Conservation (phyloP, 768 basidiomycete genomes). For the Boletus sp. region DNA sequence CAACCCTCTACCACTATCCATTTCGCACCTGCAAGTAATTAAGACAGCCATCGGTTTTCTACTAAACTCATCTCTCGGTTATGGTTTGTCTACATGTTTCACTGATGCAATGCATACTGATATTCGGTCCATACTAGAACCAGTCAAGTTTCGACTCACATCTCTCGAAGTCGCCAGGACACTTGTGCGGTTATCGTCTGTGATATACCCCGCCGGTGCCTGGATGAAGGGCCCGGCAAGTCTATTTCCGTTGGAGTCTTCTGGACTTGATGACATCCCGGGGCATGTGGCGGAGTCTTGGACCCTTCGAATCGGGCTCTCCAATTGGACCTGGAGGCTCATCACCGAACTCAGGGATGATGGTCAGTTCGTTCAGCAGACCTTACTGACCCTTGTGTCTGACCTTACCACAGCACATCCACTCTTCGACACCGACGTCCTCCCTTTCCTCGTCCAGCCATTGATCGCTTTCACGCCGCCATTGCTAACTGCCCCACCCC, state of each 20-base stretch:
- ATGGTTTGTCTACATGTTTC: constrained; percentile 48
- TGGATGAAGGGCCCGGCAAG: constrained; percentile 47
- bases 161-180: constrained; percentile 68
- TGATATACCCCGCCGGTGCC: constrained; percentile 70
- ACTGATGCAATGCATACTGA: constrained; percentile 1
- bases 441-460: constrained; percentile 61
- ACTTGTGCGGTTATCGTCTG: constrained; percentile 62
- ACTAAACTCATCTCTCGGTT: constrained; percentile 74
- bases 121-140: constrained; percentile 44
- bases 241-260: constrained; percentile 23
- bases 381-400: not conserved
- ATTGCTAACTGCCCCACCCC: constrained; percentile 36
- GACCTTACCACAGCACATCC: constrained; percentile 42
- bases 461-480: constrained; percentile 64
- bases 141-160: constrained; percentile 65
- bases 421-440: constrained; percentile 58
- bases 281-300: constrained; percentile 52
- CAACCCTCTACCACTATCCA: constrained; percentile 50
- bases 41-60: constrained; percentile 78
- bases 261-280: constrained; percentile 18
- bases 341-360: constrained; percentile 75
- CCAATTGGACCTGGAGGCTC: constrained; percentile 76
- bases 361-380: constrained; percentile 39
- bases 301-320: constrained; percentile 60
- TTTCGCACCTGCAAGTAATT: constrained; percentile 67